Base-by-base conservation (phyloP, 2,329 filamentous ascomycete species). In the Penicillium sp. region DNA sequence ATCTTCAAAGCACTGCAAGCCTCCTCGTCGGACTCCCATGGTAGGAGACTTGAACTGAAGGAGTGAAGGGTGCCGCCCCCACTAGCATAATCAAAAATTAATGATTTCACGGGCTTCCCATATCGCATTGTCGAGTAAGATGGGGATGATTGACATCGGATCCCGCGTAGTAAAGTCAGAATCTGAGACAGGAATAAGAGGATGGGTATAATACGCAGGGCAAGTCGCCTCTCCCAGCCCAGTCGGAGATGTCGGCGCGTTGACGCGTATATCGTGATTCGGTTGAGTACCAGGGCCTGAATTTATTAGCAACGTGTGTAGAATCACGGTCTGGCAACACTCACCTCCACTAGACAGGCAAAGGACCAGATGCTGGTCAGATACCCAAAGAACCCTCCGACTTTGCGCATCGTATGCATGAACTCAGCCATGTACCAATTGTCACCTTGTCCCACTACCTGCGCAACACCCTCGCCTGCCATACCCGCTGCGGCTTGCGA, bases 191-290 rank as follows among this genome's bases (percentile, higher is more conserved):
- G 58, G 39, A 94, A 81, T 0, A 90, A 70, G 4, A 84, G 26
- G 28, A 94, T 83, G 0, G 89, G 87, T 3, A 83, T 60, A 20
- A 84, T 69, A 36, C 90, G 85, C 10, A 95, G 64, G 6, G 81
- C 63, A 3, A 94, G 65, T 29, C 88, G 81, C 36, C 83, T 71
- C 23, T 81, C 77, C 81, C 87, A 91, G 39, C 78, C 77, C 2
- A 97, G 74, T 7, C 78, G 77, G n/a, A 96, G 73, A 37, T 86
- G 81, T 37, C 90, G 79, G 47, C 93, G 78, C 10, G 88, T 91
- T 0, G 90, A 91, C 28, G 89, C 91, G 65, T 95, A 97, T 54
- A 97, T 93, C 43, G 90, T 84, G 5, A 93, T 94, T 41, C 93
- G 81, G 62, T 97, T 97, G 16, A 97, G 74, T 42, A 96, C 71